Base-by-base conservation (phyloP, 164 flowering plant species). In the Piper longum region DNA sequence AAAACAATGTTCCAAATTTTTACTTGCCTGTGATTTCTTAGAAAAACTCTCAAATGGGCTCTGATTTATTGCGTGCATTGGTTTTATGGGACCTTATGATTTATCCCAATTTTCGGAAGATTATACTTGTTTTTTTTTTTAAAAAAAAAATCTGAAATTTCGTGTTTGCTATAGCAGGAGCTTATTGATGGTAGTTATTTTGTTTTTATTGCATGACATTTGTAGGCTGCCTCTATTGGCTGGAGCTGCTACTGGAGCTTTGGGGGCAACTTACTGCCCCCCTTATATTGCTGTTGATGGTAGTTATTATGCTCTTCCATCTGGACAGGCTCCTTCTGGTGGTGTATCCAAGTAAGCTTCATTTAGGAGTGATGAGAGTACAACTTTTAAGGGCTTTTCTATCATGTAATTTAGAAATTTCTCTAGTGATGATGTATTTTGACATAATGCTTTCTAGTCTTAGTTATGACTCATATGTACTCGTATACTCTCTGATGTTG, bases 231-330 rank as follows among this genome's bases (percentile, higher is more conserved):
- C 98, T 45, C 85, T 91, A 52, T 70, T 92, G 75, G 83, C 98
- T 13, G 90, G 96, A 64, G 89, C 95, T 73, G 89, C 95, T 72
- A 91, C 92, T 12, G 96, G 96, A 62, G 88, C 88, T 65, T 67
- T 90, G 57, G 95, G 97, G 43, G 82, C 88, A 60, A 59, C 81
- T 11, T 88, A 83, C 69, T 81, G 36, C 36, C 36, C 89, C 8
- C 96, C 96, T 48, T 90, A 93, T 69, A 57, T 93, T 66, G 42
- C 91, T 68, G 83, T 90, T 75, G 98, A 90, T 77, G 89, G 92
- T 67, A 61, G 84, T 59, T 87, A 82, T 74, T 77, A 83, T 70
- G 70, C 83, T 76, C 91, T 83, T 5, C 81, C 91, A 57, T 69
- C 85, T 41, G 95, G 81, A 40, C 95, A 85, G 62, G 62, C 84